These are phyloP conservation scores for Filosporella fistucella DNA, from an alignment of 495 filamentous ascomycete species.

Conservation along the genomic window DNA sequence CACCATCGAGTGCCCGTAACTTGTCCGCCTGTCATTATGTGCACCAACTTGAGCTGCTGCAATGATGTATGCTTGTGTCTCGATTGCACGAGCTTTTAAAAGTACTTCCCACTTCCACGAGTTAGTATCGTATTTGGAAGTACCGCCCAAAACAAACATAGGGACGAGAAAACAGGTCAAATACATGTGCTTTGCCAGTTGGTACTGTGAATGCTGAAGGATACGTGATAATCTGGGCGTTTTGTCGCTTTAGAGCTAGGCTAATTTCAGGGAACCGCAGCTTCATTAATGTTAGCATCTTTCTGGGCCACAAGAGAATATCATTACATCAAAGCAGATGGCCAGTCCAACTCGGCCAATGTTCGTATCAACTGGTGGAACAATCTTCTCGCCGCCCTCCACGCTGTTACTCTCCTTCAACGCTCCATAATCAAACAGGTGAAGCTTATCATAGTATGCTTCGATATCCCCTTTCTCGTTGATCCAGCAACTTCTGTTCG, in stretches of 20 bases:
- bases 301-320: background rate
- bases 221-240: slow-evolving; percentile 75
- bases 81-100: slow-evolving; percentile 78
- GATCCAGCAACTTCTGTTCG: slow-evolving; percentile 69
- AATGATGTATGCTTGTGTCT: slow-evolving; percentile 83
- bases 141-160: too few relatives aligned
- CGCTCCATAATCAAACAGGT: slow-evolving; percentile 72
- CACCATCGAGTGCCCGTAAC: slow-evolving; percentile 88
- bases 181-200: slow-evolving; percentile 82
- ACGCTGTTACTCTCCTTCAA: slow-evolving; percentile 63
- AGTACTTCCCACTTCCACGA: slow-evolving; percentile 80
- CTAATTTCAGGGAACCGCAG: slow-evolving; percentile 78
- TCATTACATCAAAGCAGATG: slow-evolving; percentile 86
- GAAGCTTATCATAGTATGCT: slow-evolving; percentile 71
- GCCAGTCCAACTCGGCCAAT: slow-evolving; percentile 71
- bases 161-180: too few relatives aligned
- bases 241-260: slow-evolving; percentile 57
- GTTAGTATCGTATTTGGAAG: too few relatives aligned
- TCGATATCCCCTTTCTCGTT: slow-evolving; percentile 55
- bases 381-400: slow-evolving; percentile 52
- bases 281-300: slow-evolving; percentile 6
- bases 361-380: slow-evolving; percentile 65
- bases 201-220: slow-evolving; percentile 89
- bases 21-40: slow-evolving; percentile 75
- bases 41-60: slow-evolving; percentile 79